Evolutionary conservation across 257 asterid genomes (phyloP), one percentile per base, ranked within the genome.

Genomic region (Gardenia jasminoides): DNA sequence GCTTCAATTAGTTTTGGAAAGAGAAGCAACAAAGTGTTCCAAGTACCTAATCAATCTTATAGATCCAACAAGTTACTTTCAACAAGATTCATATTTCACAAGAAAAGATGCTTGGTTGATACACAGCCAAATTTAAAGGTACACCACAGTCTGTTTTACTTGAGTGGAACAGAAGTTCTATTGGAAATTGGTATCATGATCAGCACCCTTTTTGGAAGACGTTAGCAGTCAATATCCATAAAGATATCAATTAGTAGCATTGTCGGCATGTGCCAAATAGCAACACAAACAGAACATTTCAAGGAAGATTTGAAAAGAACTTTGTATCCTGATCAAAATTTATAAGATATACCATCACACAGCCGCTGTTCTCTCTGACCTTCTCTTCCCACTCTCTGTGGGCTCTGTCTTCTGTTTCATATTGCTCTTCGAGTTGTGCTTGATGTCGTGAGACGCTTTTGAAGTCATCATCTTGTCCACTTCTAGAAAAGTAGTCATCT

Each of bases 341-440:
- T 3, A 44, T 74, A 59, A 8, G 39, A 74, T 81, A 59, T 92
- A 95, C 98, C 96, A 75, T 92, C 47, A 87, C 76, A 84, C 84
- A 76, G 81, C 82, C 77, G 83, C 88, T 84, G 83, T 88, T 90
- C 86, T 87, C 97, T 85, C 86, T 83, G 87, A 86, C 89, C 77
- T 87, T 95, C 82, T 92, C 97, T 88, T 93, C 98, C 99, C 98
- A 95, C 84, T 92, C 95, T 77, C 90, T 87, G 81, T 94, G 97
- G 61, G 94, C 90, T 75, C 86, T 93, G 87, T 91, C 97, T 83
- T 91, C 98, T 72, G 86, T 94, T 86, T 88, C 95, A 71, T 82
- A 89, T 78, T 81, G 89, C 50, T 85, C 88, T 68, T 81, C 87
- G 50, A 85, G 91, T 72, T 88, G 91, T 3, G 86, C 91, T 84